These are phyloP conservation scores for Cystofilobasidium bisporidii DNA, from an alignment of 768 basidiomycete genomes.

Conservation along the genomic window DNA sequence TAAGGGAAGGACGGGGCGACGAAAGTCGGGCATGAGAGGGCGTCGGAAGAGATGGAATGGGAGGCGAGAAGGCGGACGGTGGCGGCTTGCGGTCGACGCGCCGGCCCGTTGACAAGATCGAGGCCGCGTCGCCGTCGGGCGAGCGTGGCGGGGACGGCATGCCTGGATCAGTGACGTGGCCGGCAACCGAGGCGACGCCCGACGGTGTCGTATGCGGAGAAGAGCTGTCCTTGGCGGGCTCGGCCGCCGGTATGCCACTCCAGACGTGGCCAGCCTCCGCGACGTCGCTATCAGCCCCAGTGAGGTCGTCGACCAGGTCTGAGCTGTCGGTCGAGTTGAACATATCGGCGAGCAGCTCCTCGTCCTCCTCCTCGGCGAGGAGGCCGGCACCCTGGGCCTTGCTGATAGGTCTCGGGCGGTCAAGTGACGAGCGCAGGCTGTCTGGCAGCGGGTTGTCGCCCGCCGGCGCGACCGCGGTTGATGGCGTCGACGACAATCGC, in stretches of 20 bases:
- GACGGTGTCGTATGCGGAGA: too few relatives aligned
- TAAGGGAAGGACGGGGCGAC: neutral
- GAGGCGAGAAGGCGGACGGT: neutral
- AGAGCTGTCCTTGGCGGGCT: too few relatives aligned
- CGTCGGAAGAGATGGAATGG: neutral
- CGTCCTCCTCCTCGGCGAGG: conserved; percentile 9
- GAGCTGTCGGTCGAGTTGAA: neutral
- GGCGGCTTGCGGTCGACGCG: neutral
- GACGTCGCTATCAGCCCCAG: too few relatives aligned
- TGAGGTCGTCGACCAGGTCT: neutral
- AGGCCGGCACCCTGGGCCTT: neutral
- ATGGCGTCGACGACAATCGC: neutral
- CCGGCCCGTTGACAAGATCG: neutral
- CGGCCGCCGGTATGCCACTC: too few relatives aligned
- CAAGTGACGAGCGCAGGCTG: neutral
- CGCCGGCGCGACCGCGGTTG: neutral
- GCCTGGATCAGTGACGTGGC: too few relatives aligned
- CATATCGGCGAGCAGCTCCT: neutral
- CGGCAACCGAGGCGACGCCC: too few relatives aligned
- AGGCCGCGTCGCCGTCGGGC: neutral
- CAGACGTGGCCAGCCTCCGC: neutral
- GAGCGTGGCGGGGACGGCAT: neutral
- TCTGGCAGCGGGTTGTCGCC: too few relatives aligned
- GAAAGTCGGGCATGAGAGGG: neutral
- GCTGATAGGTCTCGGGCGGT: neutral